Percentiles rank a stretch among this genome's conserved stretches.
Conservation (phyloP, 192 early-diverging fungal species). For the Helicostylum pulchrum region DNA sequence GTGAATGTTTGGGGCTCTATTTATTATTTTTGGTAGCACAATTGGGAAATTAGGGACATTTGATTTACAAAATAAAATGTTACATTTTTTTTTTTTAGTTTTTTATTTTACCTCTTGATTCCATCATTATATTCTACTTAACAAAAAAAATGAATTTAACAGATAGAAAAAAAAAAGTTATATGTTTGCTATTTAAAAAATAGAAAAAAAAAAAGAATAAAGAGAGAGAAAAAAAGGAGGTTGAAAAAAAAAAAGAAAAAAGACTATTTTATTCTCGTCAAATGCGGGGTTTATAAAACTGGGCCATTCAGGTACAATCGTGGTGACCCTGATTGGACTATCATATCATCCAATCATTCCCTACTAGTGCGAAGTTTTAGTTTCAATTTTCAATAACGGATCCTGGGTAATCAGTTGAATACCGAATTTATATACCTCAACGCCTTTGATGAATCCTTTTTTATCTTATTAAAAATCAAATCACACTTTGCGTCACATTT, state of each 20-base stretch:
- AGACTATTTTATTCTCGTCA: background rate
- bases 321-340: conserved; percentile 4
- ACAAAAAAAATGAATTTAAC: too few species aligned
- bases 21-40: too few species aligned
- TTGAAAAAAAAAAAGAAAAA: background rate
- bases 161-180: background rate
- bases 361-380: too few species aligned
- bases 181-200: background rate
- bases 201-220: background rate
- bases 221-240: background rate
- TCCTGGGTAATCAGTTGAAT: too few species aligned
- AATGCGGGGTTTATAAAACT: background rate
- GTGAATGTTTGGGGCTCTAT: conserved; percentile 25
- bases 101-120: background rate
- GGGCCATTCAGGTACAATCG: conserved; percentile 7
- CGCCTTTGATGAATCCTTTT: too few species aligned
- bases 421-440: too few species aligned
- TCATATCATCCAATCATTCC: too few species aligned
- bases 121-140: too few species aligned
- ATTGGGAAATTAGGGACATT: background rate
- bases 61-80: too few species aligned
- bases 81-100: background rate
- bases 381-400: too few species aligned
- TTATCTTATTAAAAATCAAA: too few species aligned
- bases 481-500: too few species aligned